phyloP scores from a whole-genome alignment of 176 grass and related monocot species.

The Ananas comosus region DNA sequence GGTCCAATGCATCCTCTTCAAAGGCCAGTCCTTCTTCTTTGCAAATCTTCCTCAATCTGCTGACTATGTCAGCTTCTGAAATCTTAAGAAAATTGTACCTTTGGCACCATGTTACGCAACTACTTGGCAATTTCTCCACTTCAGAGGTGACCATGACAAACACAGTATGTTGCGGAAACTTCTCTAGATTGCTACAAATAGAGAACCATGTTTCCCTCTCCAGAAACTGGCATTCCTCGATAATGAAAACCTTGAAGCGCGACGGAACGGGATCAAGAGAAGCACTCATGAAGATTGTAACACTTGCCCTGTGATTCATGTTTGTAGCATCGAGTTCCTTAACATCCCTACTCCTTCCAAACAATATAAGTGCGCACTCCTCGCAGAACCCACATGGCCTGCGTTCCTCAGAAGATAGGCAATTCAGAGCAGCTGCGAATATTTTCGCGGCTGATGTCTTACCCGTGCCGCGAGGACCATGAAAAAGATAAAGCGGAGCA shows the following conservation, averaged over 20 bases:
- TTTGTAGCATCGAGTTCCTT: slow-evolving; percentile 76
- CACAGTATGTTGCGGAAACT: slow-evolving; percentile 54
- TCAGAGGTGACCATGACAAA: slow-evolving; percentile 90
- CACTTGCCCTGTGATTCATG: slow-evolving; percentile 50
- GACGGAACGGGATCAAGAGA: slow-evolving; percentile 45
- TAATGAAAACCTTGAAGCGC: slow-evolving; percentile 63
- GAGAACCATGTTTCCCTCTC: slow-evolving; percentile 67
- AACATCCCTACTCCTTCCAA: slow-evolving; percentile 41
- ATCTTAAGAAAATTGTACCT: slow-evolving; percentile 63
- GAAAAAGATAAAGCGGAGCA: slow-evolving; percentile 73
- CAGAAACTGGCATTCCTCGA: slow-evolving; percentile 73
- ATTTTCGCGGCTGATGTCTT: slow-evolving; percentile 67
- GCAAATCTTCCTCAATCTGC: slow-evolving; percentile 57
- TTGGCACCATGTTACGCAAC: slow-evolving; percentile 52
- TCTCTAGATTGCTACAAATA: slow-evolving; percentile 55
- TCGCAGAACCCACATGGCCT: slow-evolving; percentile 63
- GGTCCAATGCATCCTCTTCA: slow-evolving; percentile 48
- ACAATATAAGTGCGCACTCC: slow-evolving; percentile 54
- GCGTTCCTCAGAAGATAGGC: slow-evolving; percentile 34
- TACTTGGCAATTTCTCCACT: slow-evolving; percentile 58
- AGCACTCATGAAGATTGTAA: slow-evolving; percentile 45
- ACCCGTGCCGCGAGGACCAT: slow-evolving; percentile 62
- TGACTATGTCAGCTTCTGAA: slow-evolving; percentile 38
- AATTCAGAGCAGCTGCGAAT: slow-evolving; percentile 68
- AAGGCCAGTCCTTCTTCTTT: slow-evolving; percentile 78